Conservation (phyloP, 306 rosid genomes). For the Rosa multiflora region DNA sequence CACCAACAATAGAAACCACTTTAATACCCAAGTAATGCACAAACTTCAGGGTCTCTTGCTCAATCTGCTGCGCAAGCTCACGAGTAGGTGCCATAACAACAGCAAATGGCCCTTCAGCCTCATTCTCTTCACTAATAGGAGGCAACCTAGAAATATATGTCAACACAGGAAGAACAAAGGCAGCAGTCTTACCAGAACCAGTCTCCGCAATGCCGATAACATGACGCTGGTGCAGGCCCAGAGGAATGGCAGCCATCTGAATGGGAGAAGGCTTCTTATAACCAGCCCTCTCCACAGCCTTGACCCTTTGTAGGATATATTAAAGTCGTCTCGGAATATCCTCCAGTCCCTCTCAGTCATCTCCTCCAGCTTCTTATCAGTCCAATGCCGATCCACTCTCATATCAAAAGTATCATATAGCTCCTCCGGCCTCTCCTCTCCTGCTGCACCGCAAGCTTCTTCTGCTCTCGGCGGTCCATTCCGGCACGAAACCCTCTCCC, state of each 20-base stretch:
- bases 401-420: conserved; percentile 72
- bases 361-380: conserved; percentile 85
- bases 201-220: conserved; percentile 72
- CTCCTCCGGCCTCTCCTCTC: too few relatives aligned
- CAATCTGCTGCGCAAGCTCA: conserved; percentile 90
- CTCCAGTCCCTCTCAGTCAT: conserved; percentile 93
- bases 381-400: conserved; percentile 94
- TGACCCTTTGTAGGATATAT: conserved; percentile 81
- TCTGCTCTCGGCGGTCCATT: conserved; percentile 89
- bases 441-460: too few relatives aligned
- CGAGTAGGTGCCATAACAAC: conserved; percentile 98
- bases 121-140: conserved; percentile 84
- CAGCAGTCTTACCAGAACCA: conserved; percentile 94
- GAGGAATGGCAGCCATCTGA: conserved; percentile 4
- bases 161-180: not conserved
- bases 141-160: conserved; percentile 29
- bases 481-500: conserved; percentile 89
- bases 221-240: conserved; percentile 79
- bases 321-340: conserved; percentile 80
- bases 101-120: conserved; percentile 91
- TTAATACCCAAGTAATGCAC: conserved; percentile 74
- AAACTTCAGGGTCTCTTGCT: conserved; percentile 82
- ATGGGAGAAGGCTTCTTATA: conserved; percentile 39
- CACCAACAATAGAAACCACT: conserved; percentile 94
- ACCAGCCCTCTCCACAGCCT: conserved; percentile 83